These are phyloP conservation scores for Lojkania enalia DNA, from an alignment of 2,329 filamentous ascomycete species.

Conservation along the genomic window DNA sequence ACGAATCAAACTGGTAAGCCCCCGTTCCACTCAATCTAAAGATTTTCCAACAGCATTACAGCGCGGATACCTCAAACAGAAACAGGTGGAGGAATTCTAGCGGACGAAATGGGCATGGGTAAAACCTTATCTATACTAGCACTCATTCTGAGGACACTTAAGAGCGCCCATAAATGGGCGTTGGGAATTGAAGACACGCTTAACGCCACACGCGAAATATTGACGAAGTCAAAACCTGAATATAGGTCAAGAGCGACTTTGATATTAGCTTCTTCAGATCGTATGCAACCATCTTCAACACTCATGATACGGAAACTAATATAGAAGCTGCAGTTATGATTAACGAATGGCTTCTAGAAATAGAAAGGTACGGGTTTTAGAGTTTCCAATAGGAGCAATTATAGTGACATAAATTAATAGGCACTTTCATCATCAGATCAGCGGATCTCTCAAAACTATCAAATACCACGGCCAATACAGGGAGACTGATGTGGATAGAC, in stretches of 20 bases:
- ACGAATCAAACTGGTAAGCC: too few relatives aligned
- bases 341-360: constrained; percentile 36
- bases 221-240: constrained; percentile 43
- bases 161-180: constrained; percentile 44
- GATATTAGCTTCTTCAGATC: constrained; percentile 35
- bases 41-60: constrained; percentile 26
- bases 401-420: constrained; percentile 11
- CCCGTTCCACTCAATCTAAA: too few relatives aligned
- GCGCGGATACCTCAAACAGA: constrained; percentile 22
- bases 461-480: constrained; percentile 33
- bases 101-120: constrained; percentile 65
- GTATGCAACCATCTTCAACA: constrained; percentile 35
- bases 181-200: constrained; percentile 47
- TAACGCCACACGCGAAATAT: constrained; percentile 36
- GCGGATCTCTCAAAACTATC: constrained; percentile 13
- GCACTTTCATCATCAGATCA: constrained; percentile 26
- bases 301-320: constrained; percentile 27
- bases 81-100: constrained; percentile 55
- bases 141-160: constrained; percentile 50
- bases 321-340: constrained; percentile 42
- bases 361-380: constrained; percentile 26
- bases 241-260: constrained; percentile 26
- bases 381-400: background rate
- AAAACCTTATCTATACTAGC: constrained; percentile 60
- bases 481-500: constrained; percentile 6